Percentiles rank a stretch among this genome's conserved stretches.
phyloP scores from a whole-genome alignment of 2,329 filamentous ascomycete species.

The Fusarium torreyae region DNA sequence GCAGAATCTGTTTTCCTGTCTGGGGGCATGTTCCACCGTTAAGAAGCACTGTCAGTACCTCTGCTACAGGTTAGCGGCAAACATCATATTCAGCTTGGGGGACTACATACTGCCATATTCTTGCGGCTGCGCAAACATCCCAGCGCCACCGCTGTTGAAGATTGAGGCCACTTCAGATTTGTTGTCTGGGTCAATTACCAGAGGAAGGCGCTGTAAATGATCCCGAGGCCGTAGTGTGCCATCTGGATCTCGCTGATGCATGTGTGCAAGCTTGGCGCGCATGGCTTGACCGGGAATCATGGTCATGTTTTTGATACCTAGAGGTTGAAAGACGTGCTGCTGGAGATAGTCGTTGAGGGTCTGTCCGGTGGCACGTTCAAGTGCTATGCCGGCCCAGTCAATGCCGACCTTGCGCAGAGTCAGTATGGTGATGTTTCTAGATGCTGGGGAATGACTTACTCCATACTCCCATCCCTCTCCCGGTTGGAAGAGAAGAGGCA shows the following conservation, averaged over 20 bases:
- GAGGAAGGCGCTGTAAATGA: slow-evolving; percentile 64
- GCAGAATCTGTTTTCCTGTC: slow-evolving; percentile 69
- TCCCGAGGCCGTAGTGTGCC: slow-evolving; percentile 61
- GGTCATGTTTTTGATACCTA: slow-evolving; percentile 65
- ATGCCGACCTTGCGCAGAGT: slow-evolving; percentile 59
- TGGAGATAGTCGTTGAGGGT: slow-evolving; percentile 66
- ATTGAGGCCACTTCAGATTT: slow-evolving; percentile 60
- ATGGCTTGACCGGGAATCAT: slow-evolving; percentile 71
- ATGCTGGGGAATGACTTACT: slow-evolving; percentile 53
- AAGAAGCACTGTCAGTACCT: slow-evolving; percentile 72
- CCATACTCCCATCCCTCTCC: slow-evolving; percentile 74
- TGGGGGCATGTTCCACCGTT: slow-evolving; percentile 74
- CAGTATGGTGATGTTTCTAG: not conserved
- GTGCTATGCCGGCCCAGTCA: slow-evolving; percentile 68
- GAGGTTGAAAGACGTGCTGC: slow-evolving; percentile 62
- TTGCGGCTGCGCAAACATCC: slow-evolving; percentile 70
- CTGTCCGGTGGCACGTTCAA: slow-evolving; percentile 62
- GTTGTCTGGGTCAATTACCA: slow-evolving; percentile 56
- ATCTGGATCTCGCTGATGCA: slow-evolving; percentile 67
- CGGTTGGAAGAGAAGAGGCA: slow-evolving; percentile 74
- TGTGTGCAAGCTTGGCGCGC: slow-evolving; percentile 68
- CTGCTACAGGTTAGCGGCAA: slow-evolving; percentile 51
- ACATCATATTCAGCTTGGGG: not conserved
- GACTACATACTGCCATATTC: slow-evolving; percentile 70
- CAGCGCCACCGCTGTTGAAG: slow-evolving; percentile 74